phyloP scores from a whole-genome alignment of 495 filamentous ascomycete species.

The Neurospora hispaniola region DNA sequence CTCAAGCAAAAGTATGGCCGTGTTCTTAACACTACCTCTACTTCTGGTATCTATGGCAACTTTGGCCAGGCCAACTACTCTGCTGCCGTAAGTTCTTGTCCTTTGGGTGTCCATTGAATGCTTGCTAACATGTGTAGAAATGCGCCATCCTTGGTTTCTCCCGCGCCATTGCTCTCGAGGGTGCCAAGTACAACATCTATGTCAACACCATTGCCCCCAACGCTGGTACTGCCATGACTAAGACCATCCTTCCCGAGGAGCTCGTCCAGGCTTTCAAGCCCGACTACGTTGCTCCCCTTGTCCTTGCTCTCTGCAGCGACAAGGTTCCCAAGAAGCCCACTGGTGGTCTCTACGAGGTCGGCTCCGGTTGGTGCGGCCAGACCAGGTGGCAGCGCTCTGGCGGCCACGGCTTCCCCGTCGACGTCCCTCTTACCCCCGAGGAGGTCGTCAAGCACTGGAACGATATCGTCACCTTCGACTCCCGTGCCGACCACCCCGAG shows the following conservation, averaged over 20 bases:
- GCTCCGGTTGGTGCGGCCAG: conserved; percentile 83
- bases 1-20: conserved; percentile 98
- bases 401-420: conserved; percentile 86
- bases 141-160: conserved; percentile 91
- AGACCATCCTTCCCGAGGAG: conserved; percentile 91
- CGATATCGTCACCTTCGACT: conserved; percentile 76
- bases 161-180: conserved; percentile 84
- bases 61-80: conserved; percentile 98
- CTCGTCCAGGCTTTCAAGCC: conserved; percentile 99
- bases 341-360: conserved; percentile 89
- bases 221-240: conserved; percentile 92
- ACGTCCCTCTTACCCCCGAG: conserved; percentile 80
- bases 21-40: conserved; percentile 91
- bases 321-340: conserved; percentile 73
- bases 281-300: conserved; percentile 91
- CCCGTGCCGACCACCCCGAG: conserved; percentile 80
- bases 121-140: conserved; percentile 44
- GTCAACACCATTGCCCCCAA: conserved; percentile 99
- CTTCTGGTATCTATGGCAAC: conserved; percentile 97
- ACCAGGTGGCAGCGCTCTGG: conserved; percentile 94
- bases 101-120: neutral
- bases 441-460: conserved; percentile 69
- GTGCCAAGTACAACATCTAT: conserved; percentile 94
- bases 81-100: conserved; percentile 55
- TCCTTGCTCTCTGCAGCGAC: conserved; percentile 81